Percentiles rank a stretch among this genome's conserved stretches.
Conservation (phyloP, 495 filamentous ascomycete species). For the Penicillium odoratum region DNA sequence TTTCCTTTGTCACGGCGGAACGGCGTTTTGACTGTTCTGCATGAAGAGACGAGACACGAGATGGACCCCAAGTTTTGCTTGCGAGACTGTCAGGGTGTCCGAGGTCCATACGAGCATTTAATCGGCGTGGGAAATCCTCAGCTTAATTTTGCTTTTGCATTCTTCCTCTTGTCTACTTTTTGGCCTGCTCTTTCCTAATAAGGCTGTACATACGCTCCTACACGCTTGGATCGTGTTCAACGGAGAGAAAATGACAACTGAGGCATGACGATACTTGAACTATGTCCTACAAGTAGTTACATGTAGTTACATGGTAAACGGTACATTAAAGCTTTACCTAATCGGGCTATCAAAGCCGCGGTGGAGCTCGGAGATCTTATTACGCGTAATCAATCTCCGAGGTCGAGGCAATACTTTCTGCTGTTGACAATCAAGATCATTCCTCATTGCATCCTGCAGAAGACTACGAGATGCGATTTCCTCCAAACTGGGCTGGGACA, state of each 20-base stretch:
- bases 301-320: too few species aligned
- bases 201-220: slow-evolving; percentile 24
- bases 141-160: slow-evolving; percentile 22
- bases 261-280: neutral
- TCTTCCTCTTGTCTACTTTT: slow-evolving; percentile 4
- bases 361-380: slow-evolving; percentile 5
- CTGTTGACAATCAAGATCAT: neutral
- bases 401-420: neutral
- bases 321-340: neutral
- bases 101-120: slow-evolving; percentile 30
- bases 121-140: slow-evolving; percentile 24
- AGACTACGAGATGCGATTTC: neutral
- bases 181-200: neutral
- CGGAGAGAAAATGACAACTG: neutral
- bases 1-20: slow-evolving; percentile 19
- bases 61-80: slow-evolving; percentile 12
- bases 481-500: neutral
- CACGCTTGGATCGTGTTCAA: slow-evolving; percentile 7
- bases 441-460: neutral
- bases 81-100: neutral
- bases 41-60: slow-evolving; percentile 36
- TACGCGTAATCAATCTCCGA: slow-evolving; percentile 6
- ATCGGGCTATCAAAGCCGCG: slow-evolving; percentile 1
- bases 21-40: slow-evolving; percentile 27
- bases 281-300: too few species aligned